These are phyloP conservation scores for Tuber calosporum DNA, from an alignment of 495 filamentous ascomycete species.

Conservation along the genomic window DNA sequence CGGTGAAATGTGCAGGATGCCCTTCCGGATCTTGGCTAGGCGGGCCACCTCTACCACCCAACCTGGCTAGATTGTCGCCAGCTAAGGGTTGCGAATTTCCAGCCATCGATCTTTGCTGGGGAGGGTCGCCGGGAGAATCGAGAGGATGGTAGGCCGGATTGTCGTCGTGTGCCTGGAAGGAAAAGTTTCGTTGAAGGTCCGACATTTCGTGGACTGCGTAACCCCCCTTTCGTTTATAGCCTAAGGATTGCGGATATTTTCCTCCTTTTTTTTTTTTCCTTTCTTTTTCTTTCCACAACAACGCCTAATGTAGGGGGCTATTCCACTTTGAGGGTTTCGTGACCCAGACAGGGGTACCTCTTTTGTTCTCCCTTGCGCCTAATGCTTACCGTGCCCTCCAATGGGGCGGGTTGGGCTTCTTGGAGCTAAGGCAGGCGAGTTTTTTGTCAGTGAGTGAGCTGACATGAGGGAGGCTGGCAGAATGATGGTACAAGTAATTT, in stretches of 20 bases:
- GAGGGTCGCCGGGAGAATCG: constrained; percentile 11
- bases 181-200: constrained; percentile 33
- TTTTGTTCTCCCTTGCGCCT: neutral
- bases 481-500: constrained; percentile 2
- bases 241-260: neutral
- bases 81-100: neutral
- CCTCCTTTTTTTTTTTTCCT: neutral
- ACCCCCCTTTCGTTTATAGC: constrained; percentile 8
- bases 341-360: neutral
- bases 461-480: constrained; percentile 12
- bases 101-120: constrained; percentile 1
- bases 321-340: constrained; percentile 1
- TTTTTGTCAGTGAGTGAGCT: constrained; percentile 8
- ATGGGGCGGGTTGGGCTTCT: neutral
- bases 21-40: neutral
- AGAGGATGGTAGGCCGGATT: constrained; percentile 20
- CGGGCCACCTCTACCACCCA: neutral
- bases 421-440: constrained; percentile 12
- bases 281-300: neutral
- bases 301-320: neutral
- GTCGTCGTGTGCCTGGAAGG: constrained; percentile 30
- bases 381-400: neutral
- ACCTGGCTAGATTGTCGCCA: neutral
- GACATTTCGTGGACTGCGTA: constrained; percentile 6
- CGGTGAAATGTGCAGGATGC: neutral